Evolutionary conservation across 345 rosid species (phyloP), one percentile per base, ranked within the genome.

Genomic region (Kernera saxatilis): DNA sequence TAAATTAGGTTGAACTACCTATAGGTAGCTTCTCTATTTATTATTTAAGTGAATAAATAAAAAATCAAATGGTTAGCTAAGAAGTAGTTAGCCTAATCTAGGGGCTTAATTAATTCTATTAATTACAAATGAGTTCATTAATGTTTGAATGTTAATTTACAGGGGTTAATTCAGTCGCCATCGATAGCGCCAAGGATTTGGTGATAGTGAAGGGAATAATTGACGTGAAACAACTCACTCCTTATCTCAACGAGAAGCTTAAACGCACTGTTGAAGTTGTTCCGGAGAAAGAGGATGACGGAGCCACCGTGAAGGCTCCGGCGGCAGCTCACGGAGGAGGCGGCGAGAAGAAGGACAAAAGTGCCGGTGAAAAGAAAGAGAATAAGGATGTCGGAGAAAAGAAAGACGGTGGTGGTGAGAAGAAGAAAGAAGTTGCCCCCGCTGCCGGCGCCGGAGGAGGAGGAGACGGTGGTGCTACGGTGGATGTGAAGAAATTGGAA

Each of bases 181-280:
- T 91, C 1, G 95, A 89, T 68, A 78, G 57, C 11, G 81, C 56
- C 4, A 94, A 88, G 75, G 96, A 91, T 56, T 78, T 81, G 13
- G 89, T 94, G 23, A 79, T 85, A 22, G 96, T 91, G 21, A 91
- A 82, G 27, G 99, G 99, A 1, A 88, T 82, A 6, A 68, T 86
- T 79, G 93, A 91, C 71, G 84, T 74, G 1, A 84, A 88, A 58
- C 76, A 78, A 29, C 74, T 89, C 43, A 77, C 62, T 10, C 83
- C 90, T 15, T 68, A 74, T 48, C 87, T 94, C n/a, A 72, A 48
- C 9, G 80, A 74, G 44, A 94, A 85, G 80, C 82, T 91, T 51
- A 84, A 67, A 49, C 79, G 95, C 30, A 78, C 37, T 10, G 93
- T 94, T 4, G 97, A 89, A 60, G 84, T 94, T 6, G 84, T 86